These are phyloP conservation scores for Prunus fruticosa DNA, from an alignment of 306 rosid species.

Conservation along the genomic window DNA sequence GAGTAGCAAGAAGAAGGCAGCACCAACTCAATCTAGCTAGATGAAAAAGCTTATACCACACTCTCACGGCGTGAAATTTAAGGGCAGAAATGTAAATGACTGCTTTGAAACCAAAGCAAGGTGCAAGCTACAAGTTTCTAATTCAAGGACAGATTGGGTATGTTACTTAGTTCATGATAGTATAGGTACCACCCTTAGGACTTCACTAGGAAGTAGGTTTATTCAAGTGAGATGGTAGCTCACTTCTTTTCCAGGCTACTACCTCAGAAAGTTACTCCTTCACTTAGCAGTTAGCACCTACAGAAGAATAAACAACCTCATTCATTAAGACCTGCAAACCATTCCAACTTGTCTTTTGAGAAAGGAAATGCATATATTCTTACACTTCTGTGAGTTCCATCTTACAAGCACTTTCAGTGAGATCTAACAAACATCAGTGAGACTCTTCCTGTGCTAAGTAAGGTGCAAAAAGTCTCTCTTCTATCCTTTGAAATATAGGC, in stretches of 20 bases:
- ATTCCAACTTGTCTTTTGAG: background rate
- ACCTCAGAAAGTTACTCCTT: background rate
- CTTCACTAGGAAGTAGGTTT: background rate
- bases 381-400: background rate
- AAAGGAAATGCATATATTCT: background rate
- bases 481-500: background rate
- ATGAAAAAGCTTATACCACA: background rate
- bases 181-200: background rate
- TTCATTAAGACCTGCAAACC: background rate
- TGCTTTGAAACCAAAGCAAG: background rate
- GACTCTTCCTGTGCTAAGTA: background rate
- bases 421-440: background rate
- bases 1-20: background rate
- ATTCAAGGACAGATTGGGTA: background rate
- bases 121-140: background rate
- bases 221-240: background rate
- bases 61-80: too few relatives aligned
- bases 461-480: background rate
- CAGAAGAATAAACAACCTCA: background rate
- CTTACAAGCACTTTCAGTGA: background rate
- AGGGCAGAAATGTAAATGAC: background rate
- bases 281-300: background rate
- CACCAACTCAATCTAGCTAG: background rate
- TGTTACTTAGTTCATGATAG: background rate
- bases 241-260: background rate